A percentile compares a stretch with the other conserved stretches of the same genome.
Evolutionary conservation across 768 basidiomycete genomes (phyloP).

Genomic region (Tulasnella calospora): DNA sequence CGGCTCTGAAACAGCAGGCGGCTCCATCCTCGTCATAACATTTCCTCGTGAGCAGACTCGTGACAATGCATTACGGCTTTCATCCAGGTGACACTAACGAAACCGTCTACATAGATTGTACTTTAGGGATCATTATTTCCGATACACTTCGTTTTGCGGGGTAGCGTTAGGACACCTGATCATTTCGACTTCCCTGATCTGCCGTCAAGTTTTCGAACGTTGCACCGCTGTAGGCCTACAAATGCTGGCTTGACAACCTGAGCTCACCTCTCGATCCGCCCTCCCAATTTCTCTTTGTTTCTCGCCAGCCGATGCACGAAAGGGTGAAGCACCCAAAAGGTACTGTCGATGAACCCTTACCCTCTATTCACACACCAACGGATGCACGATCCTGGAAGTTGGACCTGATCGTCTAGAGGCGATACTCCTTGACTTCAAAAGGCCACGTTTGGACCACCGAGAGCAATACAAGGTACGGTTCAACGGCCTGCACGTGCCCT

Average conservation of each 20-base stretch:
- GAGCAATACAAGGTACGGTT: background rate
- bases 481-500: too few species aligned
- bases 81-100: background rate
- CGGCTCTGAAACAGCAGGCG: background rate
- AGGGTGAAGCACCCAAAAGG: background rate
- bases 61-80: background rate
- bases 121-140: background rate
- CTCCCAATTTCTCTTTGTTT: background rate
- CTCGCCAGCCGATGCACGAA: background rate
- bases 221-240: background rate
- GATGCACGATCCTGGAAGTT: background rate
- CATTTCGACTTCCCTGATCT: background rate
- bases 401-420: background rate
- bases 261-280: background rate
- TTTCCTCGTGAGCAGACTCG: background rate
- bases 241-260: background rate
- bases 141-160: background rate
- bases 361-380: background rate
- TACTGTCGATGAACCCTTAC: background rate
- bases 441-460: background rate
- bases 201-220: constrained; percentile 4
- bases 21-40: background rate
- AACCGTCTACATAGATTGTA: background rate
- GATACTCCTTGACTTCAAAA: background rate
- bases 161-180: background rate